Conservation (phyloP, 495 filamentous ascomycete species). For the Penicillium subrubescens region DNA sequence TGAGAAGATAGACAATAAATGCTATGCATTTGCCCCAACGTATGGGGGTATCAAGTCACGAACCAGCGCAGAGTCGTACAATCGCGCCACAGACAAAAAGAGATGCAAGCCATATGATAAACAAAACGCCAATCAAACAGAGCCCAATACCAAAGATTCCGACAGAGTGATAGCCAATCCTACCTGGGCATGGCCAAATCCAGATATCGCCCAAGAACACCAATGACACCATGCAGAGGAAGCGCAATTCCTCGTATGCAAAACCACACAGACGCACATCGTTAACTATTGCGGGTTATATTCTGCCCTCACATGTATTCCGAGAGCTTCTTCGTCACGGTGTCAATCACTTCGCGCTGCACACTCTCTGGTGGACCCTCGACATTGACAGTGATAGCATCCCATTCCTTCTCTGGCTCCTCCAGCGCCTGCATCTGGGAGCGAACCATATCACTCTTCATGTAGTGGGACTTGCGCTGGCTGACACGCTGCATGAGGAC, state of each 20-base stretch:
- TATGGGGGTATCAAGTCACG: conserved; percentile 19
- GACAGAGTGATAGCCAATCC: neutral
- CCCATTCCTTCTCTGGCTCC: conserved; percentile 77
- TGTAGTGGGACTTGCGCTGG: conserved; percentile 81
- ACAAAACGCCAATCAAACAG: conserved; percentile 3
- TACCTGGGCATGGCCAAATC: neutral
- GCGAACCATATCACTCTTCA: conserved; percentile 97
- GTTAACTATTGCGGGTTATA: neutral
- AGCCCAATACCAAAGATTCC: neutral
- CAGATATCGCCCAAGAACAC: conserved; percentile 13
- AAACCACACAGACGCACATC: neutral
- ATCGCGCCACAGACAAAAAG: conserved; percentile 5
- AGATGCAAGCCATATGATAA: conserved; percentile 10
- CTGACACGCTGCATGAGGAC: conserved; percentile 73
- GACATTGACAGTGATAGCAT: conserved; percentile 84
- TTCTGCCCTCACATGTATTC: conserved; percentile 29
- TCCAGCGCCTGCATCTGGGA: conserved; percentile 87
- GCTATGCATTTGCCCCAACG: conserved; percentile 7
- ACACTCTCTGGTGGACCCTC: conserved; percentile 65
- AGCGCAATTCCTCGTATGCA: conserved; percentile 10
- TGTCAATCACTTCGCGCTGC: conserved; percentile 60
- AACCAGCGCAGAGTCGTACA: conserved; percentile 5
- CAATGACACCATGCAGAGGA: conserved; percentile 22
- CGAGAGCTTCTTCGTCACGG: conserved; percentile 47
- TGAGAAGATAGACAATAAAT: neutral